A percentile compares a stretch with the other conserved stretches of the same genome.
Evolutionary conservation across 768 basidiomycete genomes (phyloP).

Genomic region (Tephrocybe sp.): DNA sequence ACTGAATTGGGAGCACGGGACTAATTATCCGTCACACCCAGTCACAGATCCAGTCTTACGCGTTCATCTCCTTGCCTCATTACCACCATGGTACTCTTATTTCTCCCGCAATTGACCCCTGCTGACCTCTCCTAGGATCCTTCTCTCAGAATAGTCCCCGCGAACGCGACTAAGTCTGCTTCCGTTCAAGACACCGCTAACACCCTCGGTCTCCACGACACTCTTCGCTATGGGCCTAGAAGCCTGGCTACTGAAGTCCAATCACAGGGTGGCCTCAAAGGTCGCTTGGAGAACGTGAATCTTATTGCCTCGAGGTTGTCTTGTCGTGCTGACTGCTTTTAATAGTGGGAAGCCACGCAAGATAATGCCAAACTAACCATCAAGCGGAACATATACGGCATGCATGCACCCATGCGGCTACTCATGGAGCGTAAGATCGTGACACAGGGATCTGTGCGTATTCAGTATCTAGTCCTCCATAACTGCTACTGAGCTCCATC

Average conservation of each 20-base stretch:
- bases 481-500: background rate
- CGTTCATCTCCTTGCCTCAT: conserved; percentile 17
- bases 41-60: conserved; percentile 23
- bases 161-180: conserved; percentile 52
- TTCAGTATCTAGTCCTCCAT: background rate
- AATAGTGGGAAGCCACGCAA: conserved; percentile 93
- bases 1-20: conserved; percentile 13
- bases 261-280: conserved; percentile 58
- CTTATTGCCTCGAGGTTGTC: background rate
- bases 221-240: conserved; percentile 81
- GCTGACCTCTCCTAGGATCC: conserved; percentile 32
- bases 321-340: conserved; percentile 1
- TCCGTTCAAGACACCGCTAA: conserved; percentile 70
- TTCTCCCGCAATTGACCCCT: background rate
- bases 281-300: conserved; percentile 76
- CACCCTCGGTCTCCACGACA: conserved; percentile 84
- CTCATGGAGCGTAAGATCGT: conserved; percentile 96
- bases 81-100: conserved; percentile 27
- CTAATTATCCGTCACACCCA: conserved; percentile 11
- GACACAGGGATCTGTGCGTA: conserved; percentile 52
- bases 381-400: conserved; percentile 80
- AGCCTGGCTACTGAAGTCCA: conserved; percentile 77
- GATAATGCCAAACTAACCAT: conserved; percentile 83
- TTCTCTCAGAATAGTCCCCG: conserved; percentile 67
- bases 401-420: conserved; percentile 85